Evolutionary conservation across 208 protist genomes (phyloP), one percentile per base, ranked within the genome.

Genomic region (Trichomonas tenax): DNA sequence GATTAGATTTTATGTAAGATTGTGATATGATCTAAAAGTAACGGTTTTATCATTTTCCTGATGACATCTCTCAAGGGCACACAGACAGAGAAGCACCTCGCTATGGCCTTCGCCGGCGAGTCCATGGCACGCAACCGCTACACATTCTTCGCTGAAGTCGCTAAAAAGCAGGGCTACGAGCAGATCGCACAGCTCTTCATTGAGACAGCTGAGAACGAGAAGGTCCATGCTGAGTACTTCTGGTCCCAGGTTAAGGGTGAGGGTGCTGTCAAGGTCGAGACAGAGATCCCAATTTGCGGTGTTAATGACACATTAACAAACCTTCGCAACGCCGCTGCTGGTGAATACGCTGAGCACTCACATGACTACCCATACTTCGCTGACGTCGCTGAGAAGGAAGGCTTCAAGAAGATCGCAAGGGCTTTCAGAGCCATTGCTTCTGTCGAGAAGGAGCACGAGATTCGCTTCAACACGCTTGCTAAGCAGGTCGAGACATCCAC

Each of bases 181-280:
- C 82, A 89, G 8, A 89, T 89, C 17, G 34, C 82, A n/a, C n/a
- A 44, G 36, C 23, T 89, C 40, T 89, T 89, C 82, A 21, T 89
- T 17, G 82, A 89, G 48, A 46, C 82, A 89, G 82, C 82, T 89
- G 82, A 89, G 31, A 89, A 89, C 23, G 82, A 89, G 36, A 89
- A 46, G 40, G 82, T 44, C 6, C 82, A 89, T 31, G 82, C 82
- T 8, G 41, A 89, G 11, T n/a, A 40, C 17, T 89, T 89, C 82
- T 46, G 23, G 17, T 45, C 10, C n/a, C 36, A 44, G 17, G 0
- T 45, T 14, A 46, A 89, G 36, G 82, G 82, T 23, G 14, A 21
- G 1, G 82, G 82, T 31, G 4, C 40, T n/a, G 36, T 89, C 6
- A 26, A 44, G 14, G 23, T 89, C 17, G 17, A 89, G 36, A 31